Percentiles rank a stretch among this genome's conserved stretches.
phyloP scores from a whole-genome alignment of 495 filamentous ascomycete genomes.

The Astrothelium subdiscretum region DNA sequence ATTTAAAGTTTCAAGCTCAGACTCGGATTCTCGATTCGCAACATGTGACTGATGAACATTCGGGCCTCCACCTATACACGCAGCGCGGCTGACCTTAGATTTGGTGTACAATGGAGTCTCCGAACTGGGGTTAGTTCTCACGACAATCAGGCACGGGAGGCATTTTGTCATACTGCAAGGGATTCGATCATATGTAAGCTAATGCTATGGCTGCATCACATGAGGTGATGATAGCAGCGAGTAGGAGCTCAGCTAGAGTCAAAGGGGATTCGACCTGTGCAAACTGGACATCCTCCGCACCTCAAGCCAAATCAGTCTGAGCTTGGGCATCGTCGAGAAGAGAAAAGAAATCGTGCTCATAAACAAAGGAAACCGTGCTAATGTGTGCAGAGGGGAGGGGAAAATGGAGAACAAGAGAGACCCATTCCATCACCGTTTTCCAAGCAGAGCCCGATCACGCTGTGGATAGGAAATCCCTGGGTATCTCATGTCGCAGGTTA shows the following conservation, averaged over 20 bases:
- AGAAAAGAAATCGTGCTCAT: background rate
- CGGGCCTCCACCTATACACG: no score
- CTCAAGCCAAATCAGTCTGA: background rate
- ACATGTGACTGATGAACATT: no score
- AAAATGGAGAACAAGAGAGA: background rate
- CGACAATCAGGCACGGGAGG: no score
- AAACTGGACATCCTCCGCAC: background rate
- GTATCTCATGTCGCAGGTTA: background rate
- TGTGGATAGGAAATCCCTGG: background rate
- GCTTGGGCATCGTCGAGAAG: background rate
- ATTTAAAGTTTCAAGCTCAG: no score
- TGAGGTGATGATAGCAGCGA: background rate
- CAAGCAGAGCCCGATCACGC: background rate
- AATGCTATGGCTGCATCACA: background rate
- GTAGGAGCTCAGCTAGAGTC: background rate
- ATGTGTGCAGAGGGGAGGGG: background rate
- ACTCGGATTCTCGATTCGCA: no score
- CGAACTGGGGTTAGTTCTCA: no score
- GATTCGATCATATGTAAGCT: no score
- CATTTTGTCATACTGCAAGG: no score
- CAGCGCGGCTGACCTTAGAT: no score
- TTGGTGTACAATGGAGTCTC: no score
- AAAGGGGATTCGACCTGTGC: background rate
- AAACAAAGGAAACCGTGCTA: background rate
- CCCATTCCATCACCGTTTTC: background rate